phyloP scores from a whole-genome alignment of 345 rosid species.

The Turritis glabra region DNA sequence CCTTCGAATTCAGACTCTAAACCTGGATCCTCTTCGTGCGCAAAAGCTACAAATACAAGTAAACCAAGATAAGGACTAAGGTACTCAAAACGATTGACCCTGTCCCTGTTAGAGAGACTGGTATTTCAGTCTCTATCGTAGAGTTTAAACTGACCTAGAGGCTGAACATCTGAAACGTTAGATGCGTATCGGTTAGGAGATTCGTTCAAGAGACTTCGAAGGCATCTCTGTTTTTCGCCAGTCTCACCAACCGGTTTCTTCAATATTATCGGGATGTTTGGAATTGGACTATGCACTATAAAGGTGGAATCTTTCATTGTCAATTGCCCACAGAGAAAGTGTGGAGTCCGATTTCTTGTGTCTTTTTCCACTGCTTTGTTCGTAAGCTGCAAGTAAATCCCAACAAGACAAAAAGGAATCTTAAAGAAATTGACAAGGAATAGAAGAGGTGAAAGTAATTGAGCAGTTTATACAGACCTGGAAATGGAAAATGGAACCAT shows the following conservation, averaged over 20 bases:
- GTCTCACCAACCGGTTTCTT: conserved; percentile 50
- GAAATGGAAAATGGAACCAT: conserved; percentile 66
- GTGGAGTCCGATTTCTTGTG: conserved; percentile 66
- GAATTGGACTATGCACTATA: conserved; percentile 48
- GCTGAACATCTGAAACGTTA: conserved; percentile 17
- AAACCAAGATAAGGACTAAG: not conserved
- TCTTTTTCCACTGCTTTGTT: conserved; percentile 70
- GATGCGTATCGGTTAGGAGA: conserved; percentile 33
- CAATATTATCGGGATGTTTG: conserved; percentile 44
- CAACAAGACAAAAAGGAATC: not conserved
- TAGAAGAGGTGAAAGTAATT: not conserved
- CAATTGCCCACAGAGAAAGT: conserved; percentile 64
- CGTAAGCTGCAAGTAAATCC: conserved; percentile 54
- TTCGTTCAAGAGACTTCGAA: conserved; percentile 42
- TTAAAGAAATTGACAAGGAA: not conserved
- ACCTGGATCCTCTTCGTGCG: conserved; percentile 45
- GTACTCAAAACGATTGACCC: not conserved
- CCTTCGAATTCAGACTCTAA: conserved; percentile 49
- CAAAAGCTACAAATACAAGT: conserved; percentile 47
- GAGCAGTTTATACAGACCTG: conserved; percentile 50
- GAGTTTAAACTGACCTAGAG: conserved; percentile 22
- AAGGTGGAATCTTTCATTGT: conserved; percentile 55
- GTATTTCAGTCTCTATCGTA: not conserved
- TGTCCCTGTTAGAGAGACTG: not conserved
- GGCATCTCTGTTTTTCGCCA: conserved; percentile 44